Evolutionary conservation across 768 basidiomycete species (phyloP).

Genomic region (Xerocomellus chrysenteron): DNA sequence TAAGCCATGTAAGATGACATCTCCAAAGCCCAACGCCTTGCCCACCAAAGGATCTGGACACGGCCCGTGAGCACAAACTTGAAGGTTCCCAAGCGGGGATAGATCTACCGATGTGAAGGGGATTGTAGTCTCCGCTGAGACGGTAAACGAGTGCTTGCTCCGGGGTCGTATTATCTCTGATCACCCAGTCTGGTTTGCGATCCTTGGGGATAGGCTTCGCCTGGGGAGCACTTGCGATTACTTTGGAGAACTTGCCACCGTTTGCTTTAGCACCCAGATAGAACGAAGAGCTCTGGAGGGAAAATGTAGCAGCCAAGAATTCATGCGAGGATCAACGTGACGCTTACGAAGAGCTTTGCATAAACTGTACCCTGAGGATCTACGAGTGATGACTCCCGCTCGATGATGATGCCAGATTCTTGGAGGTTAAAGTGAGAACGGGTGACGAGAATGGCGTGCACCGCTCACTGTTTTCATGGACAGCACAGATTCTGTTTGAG

Average conservation of each 20-base stretch:
- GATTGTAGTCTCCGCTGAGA: slow-evolving; percentile 78
- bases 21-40: slow-evolving; percentile 74
- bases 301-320: background rate
- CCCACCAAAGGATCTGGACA: slow-evolving; percentile 69
- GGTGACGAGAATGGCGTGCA: background rate
- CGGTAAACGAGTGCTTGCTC: slow-evolving; percentile 73
- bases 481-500: slow-evolving; percentile 60
- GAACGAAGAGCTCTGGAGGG: slow-evolving; percentile 58
- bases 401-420: slow-evolving; percentile 78
- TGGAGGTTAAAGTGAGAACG: background rate
- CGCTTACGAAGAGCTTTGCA: slow-evolving; percentile 59
- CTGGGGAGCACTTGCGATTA: slow-evolving; percentile 57
- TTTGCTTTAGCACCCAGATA: slow-evolving; percentile 66
- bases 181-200: slow-evolving; percentile 58
- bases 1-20: slow-evolving; percentile 82
- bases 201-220: slow-evolving; percentile 61
- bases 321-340: background rate
- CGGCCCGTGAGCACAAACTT: background rate
- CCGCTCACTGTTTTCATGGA: slow-evolving; percentile 78
- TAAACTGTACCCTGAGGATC: slow-evolving; percentile 60
- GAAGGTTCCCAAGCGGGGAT: background rate
- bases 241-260: slow-evolving; percentile 60
- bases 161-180: slow-evolving; percentile 59
- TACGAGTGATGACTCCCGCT: slow-evolving; percentile 59
- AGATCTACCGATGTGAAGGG: slow-evolving; percentile 64